These are phyloP conservation scores for Beta corolliflora DNA, from an alignment of 179 eudicot genomes.

Conservation along the genomic window DNA sequence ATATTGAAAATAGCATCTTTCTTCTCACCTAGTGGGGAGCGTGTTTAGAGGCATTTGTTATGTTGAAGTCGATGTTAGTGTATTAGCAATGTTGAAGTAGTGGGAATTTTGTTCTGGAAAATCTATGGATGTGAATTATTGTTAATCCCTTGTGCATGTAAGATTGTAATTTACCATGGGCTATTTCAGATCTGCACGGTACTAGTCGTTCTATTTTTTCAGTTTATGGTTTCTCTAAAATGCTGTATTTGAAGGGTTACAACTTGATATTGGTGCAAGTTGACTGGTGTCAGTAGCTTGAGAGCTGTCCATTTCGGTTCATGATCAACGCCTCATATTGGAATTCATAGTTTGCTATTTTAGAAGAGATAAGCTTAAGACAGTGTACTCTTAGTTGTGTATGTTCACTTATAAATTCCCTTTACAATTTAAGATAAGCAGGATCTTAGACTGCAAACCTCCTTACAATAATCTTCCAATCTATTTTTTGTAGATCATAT, in stretches of 20 bases:
- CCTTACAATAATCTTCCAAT: not conserved
- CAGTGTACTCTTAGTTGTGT: not conserved
- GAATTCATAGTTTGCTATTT: not conserved
- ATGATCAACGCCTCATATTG: slow-evolving; percentile 2
- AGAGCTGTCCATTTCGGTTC: not conserved
- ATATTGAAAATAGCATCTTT: not conserved
- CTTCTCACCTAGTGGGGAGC: not conserved
- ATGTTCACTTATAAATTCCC: not conserved
- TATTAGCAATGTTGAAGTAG: not conserved
- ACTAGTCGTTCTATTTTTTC: not conserved
- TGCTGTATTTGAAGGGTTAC: not conserved
- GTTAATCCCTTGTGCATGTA: not conserved
- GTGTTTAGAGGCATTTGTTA: not conserved
- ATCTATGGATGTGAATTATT: not conserved
- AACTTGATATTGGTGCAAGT: not conserved
- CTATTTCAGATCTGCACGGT: slow-evolving; percentile 22
- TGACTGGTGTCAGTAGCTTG: slow-evolving; percentile 2
- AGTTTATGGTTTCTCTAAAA: slow-evolving; percentile 3
- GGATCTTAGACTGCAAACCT: slow-evolving; percentile 4
- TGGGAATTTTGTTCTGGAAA: slow-evolving; percentile 7
- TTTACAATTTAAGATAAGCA: not conserved
- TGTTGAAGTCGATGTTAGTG: not conserved
- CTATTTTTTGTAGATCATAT: not conserved
- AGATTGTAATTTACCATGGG: not conserved
- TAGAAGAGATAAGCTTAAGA: slow-evolving; percentile 4